Evolutionary conservation across 139 green algal species (phyloP).

Genomic region (Bryopsis sp.): DNA sequence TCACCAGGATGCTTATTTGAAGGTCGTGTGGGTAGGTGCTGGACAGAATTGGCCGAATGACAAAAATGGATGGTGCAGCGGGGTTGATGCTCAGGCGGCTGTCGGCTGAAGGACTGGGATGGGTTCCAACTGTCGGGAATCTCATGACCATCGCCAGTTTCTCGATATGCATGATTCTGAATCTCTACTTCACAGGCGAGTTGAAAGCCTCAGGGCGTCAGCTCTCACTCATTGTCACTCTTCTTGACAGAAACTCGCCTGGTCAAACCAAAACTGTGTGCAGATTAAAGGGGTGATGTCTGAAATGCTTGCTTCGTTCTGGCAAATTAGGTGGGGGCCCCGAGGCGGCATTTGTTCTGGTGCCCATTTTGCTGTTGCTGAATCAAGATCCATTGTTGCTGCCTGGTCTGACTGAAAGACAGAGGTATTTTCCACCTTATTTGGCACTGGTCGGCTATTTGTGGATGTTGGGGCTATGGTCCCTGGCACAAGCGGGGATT

Average conservation of each 20-base stretch:
- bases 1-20: too few species aligned
- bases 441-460: constrained; percentile 22
- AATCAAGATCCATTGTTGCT: constrained; percentile 62
- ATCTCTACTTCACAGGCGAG: constrained; percentile 31
- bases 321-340: constrained; percentile 28
- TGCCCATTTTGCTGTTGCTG: constrained; percentile 75
- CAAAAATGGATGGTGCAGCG: constrained; percentile 32
- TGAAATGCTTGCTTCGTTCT: too few species aligned
- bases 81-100: constrained; percentile 42
- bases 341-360: constrained; percentile 58
- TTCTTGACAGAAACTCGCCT: too few species aligned
- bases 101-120: constrained; percentile 42
- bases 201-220: neutral
- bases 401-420: constrained; percentile 38
- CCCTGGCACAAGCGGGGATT: too few species aligned
- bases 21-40: too few species aligned
- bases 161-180: constrained; percentile 56
- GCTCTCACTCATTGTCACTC: too few species aligned
- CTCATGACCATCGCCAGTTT: constrained; percentile 60
- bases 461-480: too few species aligned
- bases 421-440: constrained; percentile 61
- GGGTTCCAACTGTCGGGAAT: constrained; percentile 78
- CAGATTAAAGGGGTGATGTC: neutral
- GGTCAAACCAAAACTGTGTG: too few species aligned
- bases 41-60: constrained; percentile 16